Evolutionary conservation across 352 stramenopile species (phyloP), one percentile per base, ranked within the genome.

Genomic region (Phytophthora quininea): DNA sequence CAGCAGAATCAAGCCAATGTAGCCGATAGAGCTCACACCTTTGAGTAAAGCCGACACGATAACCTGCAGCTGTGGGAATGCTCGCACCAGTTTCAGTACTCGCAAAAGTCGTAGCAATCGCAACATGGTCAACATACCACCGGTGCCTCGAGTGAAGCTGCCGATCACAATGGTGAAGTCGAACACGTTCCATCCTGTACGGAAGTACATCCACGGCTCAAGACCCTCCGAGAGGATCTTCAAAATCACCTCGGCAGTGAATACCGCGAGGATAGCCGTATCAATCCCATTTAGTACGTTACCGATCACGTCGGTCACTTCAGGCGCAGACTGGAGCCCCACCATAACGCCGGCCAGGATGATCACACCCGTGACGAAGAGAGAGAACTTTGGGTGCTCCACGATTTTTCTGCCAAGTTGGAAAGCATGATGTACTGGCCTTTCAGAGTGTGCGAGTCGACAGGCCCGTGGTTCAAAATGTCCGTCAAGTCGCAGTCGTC

Each of bases 21-120:
- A 97, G 3, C 81, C 84, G 62, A 97, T 97, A 7, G 85, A 96
- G 49, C 77, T 71, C 37, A 97, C 70, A 61, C 89, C 88, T 59
- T 92, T 93, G 67, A 97, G 86, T n/a, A 97, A 76, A 2, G 89
- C 91, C 24, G 92, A 92, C 12, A 97, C 89, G 47, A 97, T 96
- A n/a, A 97, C 84, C 29, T 93, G 84, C 10, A 97, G 75, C 57
- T 96, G 85, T 1, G 91, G 90, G 42, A 97, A 92, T 15, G 86
- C 79, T 38, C 90, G 71, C 59, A 97, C 86, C 7, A 97, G 82
- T 57, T 97, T 97, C 55, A 97, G 75, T 10, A 97, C 86, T 58
- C 89, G 86, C 38, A 97, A 58, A 38, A 97, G 50, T 30, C 91
- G 80, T 35, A 97, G 63, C 1, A 97, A 60, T 4, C 90, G 82